phyloP scores from a whole-genome alignment of 129 eudicot species.

The Solidago caesia region DNA sequence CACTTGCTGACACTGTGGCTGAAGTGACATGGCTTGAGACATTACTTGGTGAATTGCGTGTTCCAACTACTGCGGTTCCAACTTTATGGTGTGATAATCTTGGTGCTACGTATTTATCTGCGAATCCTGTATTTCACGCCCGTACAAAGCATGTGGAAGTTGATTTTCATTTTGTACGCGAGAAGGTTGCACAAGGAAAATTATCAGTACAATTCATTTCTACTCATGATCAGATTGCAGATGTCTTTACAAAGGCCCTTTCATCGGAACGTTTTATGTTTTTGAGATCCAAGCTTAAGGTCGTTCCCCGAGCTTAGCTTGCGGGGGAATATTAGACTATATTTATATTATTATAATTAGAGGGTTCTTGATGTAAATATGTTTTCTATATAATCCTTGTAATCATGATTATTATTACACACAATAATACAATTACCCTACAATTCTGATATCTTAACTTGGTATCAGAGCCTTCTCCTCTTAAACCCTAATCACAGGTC shows the following conservation, averaged over 20 bases:
- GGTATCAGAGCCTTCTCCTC: too few relatives aligned
- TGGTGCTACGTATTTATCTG: background rate
- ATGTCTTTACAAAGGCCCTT: background rate
- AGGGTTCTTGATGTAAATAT: too few relatives aligned
- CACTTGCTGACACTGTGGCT: background rate
- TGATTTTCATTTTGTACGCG: background rate
- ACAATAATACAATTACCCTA: too few relatives aligned
- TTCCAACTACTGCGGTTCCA: background rate
- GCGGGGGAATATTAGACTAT: background rate
- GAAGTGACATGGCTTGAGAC: background rate
- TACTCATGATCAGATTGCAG: background rate
- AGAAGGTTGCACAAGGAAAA: background rate
- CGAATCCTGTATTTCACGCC: background rate
- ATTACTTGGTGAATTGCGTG: background rate
- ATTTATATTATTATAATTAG: too few relatives aligned
- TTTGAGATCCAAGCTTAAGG: background rate
- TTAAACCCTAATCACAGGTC: too few relatives aligned
- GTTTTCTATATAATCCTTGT: too few relatives aligned
- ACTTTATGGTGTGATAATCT: background rate
- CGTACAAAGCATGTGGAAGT: background rate
- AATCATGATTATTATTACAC: too few relatives aligned
- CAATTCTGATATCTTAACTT: too few relatives aligned
- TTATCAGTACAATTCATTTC: background rate
- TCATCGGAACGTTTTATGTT: background rate
- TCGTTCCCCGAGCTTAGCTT: background rate